phyloP scores from a whole-genome alignment of 495 filamentous ascomycete genomes.

The Penicillium pancosmium region DNA sequence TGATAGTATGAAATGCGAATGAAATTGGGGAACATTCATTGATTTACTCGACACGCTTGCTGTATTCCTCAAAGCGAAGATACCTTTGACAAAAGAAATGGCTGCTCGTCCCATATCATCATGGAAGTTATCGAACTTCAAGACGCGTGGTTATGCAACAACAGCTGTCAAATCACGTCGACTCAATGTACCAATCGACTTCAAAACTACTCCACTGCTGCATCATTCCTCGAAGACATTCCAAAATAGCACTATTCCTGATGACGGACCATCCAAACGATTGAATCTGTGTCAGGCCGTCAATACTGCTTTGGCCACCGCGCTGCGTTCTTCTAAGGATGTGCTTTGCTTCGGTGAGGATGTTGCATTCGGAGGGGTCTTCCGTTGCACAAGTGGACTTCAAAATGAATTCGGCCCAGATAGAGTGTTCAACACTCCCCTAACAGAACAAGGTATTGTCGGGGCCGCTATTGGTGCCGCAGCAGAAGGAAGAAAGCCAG shows the following conservation, averaged over 20 bases:
- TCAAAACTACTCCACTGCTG: conserved; percentile 77
- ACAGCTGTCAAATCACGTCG: background rate
- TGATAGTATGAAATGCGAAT: background rate
- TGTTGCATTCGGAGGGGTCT: conserved; percentile 95
- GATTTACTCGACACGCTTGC: background rate
- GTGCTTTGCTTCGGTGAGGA: conserved; percentile 96
- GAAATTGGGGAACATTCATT: background rate
- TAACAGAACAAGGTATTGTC: conserved; percentile 92
- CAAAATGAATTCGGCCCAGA: conserved; percentile 83
- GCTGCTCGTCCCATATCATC: background rate
- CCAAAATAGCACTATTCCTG: conserved; percentile 62
- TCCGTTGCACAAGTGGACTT: conserved; percentile 91
- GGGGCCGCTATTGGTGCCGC: conserved; percentile 92
- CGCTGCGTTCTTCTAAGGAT: conserved; percentile 80
- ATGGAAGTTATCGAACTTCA: background rate
- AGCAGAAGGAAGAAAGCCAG: conserved; percentile 86
- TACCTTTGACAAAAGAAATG: background rate
- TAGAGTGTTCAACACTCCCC: conserved; percentile 94
- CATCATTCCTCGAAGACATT: conserved; percentile 72
- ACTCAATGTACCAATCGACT: conserved; percentile 89
- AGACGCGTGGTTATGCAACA: background rate
- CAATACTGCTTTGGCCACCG: conserved; percentile 81
- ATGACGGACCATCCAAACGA: conserved; percentile 71
- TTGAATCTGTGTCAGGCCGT: conserved; percentile 93
- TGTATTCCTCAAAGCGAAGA: background rate